Base-by-base conservation (phyloP, 306 rosid species). In the Lathyrus oleraceus region DNA sequence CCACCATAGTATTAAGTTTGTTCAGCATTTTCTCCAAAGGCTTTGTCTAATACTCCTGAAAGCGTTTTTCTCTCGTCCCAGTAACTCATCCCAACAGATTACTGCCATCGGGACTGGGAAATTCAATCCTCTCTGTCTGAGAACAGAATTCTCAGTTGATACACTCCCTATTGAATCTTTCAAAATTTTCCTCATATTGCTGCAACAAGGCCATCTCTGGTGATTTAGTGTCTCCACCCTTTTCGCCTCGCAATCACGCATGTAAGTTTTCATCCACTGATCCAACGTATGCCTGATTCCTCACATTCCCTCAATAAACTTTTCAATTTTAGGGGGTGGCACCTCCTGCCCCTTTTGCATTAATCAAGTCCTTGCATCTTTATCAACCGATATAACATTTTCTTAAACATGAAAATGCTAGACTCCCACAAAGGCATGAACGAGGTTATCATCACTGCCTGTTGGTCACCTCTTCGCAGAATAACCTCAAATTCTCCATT, bases 401-500 rank as follows among this genome's bases (percentile, higher is more conserved):
- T 57, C 39, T 57, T 57, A 27, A 57, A 38, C 63, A 13, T 57
- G 20, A 17, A 27, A 54, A 54, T 5, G 16, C 36, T 54, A 23
- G 61, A 5, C 16, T 54, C 38, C 36, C 3, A 6, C 6, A 30
- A 30, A 30, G 36, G 8, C 36, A 30, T 30, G 17, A 54, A 11
- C 61, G 3, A 54, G 61, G 36, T 23, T 11, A 17, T 3, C 13
- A 54, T 54, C 61, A 16, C 25, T 23, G 17, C 7, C 5, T 54
- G 17, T 54, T 23, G 3, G 17, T 54, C 61, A 25, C 16, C 36
- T 4, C 61, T 54, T 12, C 23, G 15, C 28, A 54, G 35, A 54
- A 54, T 12, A 54, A 54, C 61, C 8, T 54, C 61, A 54, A 54
- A 23, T 54, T 54, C 35, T 54, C 36, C 8, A 54, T 54, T 54